Percentiles rank a stretch among this genome's conserved stretches.
Conservation (phyloP, 768 basidiomycete species). For the Pulveroboletus sp. region DNA sequence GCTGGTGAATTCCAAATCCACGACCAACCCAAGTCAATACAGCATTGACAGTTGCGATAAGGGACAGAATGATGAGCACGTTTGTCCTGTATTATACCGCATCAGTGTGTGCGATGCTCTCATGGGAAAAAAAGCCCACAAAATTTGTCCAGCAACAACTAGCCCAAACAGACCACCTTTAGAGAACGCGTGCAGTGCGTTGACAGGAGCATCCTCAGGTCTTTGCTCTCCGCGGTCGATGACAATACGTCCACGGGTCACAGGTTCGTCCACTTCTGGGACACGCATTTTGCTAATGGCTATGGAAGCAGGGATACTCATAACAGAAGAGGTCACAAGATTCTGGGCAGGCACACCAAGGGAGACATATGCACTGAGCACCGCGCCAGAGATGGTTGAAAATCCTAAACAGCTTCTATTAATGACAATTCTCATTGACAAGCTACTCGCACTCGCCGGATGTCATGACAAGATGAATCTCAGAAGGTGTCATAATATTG, state of each 20-base stretch:
- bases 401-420: conserved; percentile 45
- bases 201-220: conserved; percentile 56
- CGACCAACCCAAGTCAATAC: conserved; percentile 86
- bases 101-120: conserved; percentile 7
- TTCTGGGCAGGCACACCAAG: conserved; percentile 78
- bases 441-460: conserved; percentile 48
- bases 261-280: conserved; percentile 82
- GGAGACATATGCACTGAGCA: conserved; percentile 79
- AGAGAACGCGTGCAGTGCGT: conserved; percentile 87
- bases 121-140: conserved; percentile 43
- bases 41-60: conserved; percentile 80
- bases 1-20: conserved; percentile 77
- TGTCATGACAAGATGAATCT: conserved; percentile 86
- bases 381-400: conserved; percentile 90
- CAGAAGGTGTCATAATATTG: conserved; percentile 80
- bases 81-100: conserved; percentile 51
- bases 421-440: neutral
- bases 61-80: conserved; percentile 80
- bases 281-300: conserved; percentile 86
- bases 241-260: conserved; percentile 78
- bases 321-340: conserved; percentile 84
- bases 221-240: conserved; percentile 72
- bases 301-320: conserved; percentile 95
- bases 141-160: conserved; percentile 82
- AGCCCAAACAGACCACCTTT: conserved; percentile 83